Base-by-base conservation (phyloP, 2,329 filamentous ascomycete genomes). In the Penicillium sp. region DNA sequence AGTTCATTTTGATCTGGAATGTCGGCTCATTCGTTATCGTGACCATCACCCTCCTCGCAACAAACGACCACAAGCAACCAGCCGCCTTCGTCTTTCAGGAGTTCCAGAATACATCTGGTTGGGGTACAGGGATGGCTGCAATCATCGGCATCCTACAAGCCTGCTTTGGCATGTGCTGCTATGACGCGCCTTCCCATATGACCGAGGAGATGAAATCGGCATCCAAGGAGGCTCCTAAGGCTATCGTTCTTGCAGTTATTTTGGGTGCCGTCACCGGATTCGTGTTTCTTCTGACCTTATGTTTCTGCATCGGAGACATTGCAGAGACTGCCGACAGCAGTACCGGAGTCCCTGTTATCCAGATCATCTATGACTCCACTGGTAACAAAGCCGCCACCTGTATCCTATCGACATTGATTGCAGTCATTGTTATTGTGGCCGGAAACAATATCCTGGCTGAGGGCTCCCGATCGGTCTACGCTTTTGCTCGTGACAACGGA, bases 31-130 rank as follows among this genome's bases (percentile, higher is more conserved):
- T 84, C 51, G 56, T 83, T 21, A 72, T 80, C 26, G 76, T 81
- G 34, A 70, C 80, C 32, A 71, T 80, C 46, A 79, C 77, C 0
- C 78, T 84, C 29, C 71, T 84, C 7, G 78, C 80, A 2, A 77
- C 70, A 15, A 83, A 83, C 53, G 75, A 79, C 29, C 69, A 82
- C 60, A 82, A 82, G 53, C 78, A 83, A 55, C 68, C 77, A 0
- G 73, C 81, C 2, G 74, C 73, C 20, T 84, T 84, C 56, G 82
- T 84, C 7, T 84, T 84, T 61, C 60, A 62, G 13, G 76, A 80
- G 21, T 83, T 83, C 52, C 77, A 82, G 46, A 83, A 83, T 54
- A 72, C 75, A 32, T 80, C 79, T 0, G 82, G 82, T 2, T 83
- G 80, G 63, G 74, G 73, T 3, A 68, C 72, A 8, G 70, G 75